These are phyloP conservation scores for Cercospora beticola DNA, from an alignment of 2,329 filamentous ascomycete genomes.

Conservation along the genomic window DNA sequence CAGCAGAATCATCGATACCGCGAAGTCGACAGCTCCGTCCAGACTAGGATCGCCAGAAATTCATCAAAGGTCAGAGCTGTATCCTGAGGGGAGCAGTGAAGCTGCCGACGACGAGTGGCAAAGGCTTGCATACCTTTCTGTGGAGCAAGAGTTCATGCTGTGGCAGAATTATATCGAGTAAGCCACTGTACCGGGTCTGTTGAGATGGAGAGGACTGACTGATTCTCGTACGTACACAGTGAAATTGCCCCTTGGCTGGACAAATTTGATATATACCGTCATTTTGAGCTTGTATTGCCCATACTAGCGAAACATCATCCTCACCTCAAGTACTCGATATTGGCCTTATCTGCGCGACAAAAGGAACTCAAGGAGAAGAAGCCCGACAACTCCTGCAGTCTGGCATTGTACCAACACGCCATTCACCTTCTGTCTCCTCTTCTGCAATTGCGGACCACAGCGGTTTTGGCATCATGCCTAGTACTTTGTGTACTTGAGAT, in stretches of 20 bases:
- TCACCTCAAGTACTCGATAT: constrained; percentile 51
- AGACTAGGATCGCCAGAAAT: constrained; percentile 30
- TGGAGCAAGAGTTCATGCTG: constrained; percentile 34
- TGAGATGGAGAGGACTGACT: neutral
- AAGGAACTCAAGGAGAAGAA: constrained; percentile 53
- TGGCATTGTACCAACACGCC: constrained; percentile 55
- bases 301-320: constrained; percentile 50
- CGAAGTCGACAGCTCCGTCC: constrained; percentile 33
- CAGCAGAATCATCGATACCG: constrained; percentile 36
- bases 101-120: constrained; percentile 28
- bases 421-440: constrained; percentile 48
- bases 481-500: constrained; percentile 52
- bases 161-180: constrained; percentile 49
- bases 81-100: constrained; percentile 14
- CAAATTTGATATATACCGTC: constrained; percentile 56
- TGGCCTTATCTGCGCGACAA: constrained; percentile 56
- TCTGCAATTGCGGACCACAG: constrained; percentile 47
- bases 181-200: neutral
- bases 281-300: constrained; percentile 55
- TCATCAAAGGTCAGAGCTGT: constrained; percentile 7
- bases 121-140: constrained; percentile 31
- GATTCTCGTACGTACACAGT: neutral
- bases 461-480: constrained; percentile 50
- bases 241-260: constrained; percentile 59
- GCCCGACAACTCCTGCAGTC: constrained; percentile 49